These are phyloP conservation scores for Dothideomycetes sp. DNA, from an alignment of 2,329 filamentous ascomycete genomes.

Conservation along the genomic window DNA sequence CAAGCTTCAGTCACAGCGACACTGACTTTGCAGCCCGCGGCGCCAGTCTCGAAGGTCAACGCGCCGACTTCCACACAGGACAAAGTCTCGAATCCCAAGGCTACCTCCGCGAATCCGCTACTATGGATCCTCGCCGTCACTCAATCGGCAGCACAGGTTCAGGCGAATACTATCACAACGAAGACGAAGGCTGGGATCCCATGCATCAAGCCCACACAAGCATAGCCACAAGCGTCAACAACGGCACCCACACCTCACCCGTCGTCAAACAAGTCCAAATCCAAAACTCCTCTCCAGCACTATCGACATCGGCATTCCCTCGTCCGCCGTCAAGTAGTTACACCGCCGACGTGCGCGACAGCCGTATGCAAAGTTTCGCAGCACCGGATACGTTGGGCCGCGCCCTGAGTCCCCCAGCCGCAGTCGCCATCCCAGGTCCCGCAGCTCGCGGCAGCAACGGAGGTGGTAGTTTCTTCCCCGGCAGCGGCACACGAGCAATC, in stretches of 20 bases:
- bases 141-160: slow-evolving; percentile 11
- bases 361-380: slow-evolving; percentile 31
- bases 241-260: neutral
- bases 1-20: slow-evolving; percentile 54
- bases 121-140: slow-evolving; percentile 17
- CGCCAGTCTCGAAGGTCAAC: slow-evolving; percentile 24
- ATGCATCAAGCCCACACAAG: slow-evolving; percentile 15
- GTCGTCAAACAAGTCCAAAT: slow-evolving; percentile 13
- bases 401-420: slow-evolving; percentile 12
- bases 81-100: slow-evolving; percentile 19
- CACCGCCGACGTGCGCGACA: slow-evolving; percentile 37
- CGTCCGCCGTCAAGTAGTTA: slow-evolving; percentile 36
- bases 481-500: slow-evolving; percentile 15
- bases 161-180: slow-evolving; percentile 11
- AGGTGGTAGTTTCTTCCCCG: slow-evolving; percentile 43
- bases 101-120: slow-evolving; percentile 23
- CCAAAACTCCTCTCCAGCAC: slow-evolving; percentile 14
- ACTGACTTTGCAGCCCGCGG: slow-evolving; percentile 30
- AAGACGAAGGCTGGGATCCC: slow-evolving; percentile 21
- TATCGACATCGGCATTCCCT: slow-evolving; percentile 9
- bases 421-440: slow-evolving; percentile 17
- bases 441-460: slow-evolving; percentile 32
- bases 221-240: slow-evolving; percentile 3
- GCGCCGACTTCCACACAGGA: slow-evolving; percentile 20
- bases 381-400: slow-evolving; percentile 5